These are phyloP conservation scores for Hymenoscyphus fructigenus DNA, from an alignment of 2,329 filamentous ascomycete genomes.

Conservation along the genomic window DNA sequence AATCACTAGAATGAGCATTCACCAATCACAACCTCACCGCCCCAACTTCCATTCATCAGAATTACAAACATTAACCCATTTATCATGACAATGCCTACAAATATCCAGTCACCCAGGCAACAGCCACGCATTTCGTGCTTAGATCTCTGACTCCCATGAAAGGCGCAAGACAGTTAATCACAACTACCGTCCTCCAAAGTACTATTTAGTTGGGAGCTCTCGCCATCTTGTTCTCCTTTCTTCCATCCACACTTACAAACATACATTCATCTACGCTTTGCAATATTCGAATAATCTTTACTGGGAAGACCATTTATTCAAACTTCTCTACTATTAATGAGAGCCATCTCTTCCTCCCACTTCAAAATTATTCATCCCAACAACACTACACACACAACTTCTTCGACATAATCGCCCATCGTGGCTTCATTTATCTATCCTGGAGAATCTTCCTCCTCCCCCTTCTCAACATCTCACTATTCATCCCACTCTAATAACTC, in stretches of 20 bases:
- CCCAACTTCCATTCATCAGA: neutral
- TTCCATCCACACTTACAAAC: neutral
- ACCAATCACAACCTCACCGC: neutral
- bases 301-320: neutral
- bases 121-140: neutral
- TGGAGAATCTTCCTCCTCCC: neutral
- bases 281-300: neutral
- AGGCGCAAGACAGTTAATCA: neutral
- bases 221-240: neutral
- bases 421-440: neutral
- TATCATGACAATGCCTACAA: neutral
- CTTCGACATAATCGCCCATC: neutral
- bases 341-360: neutral
- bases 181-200: neutral
- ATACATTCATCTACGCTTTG: neutral
- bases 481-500: neutral
- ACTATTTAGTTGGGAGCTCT: neutral
- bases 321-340: neutral
- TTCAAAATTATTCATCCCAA: neutral
- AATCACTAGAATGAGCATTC: neutral
- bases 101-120: neutral
- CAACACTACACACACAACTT: neutral
- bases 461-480: neutral
- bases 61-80: neutral
- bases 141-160: neutral